Evolutionary conservation across 1,139 yeast species (phyloP).

Genomic region (Entelexis sorbosivorans): DNA sequence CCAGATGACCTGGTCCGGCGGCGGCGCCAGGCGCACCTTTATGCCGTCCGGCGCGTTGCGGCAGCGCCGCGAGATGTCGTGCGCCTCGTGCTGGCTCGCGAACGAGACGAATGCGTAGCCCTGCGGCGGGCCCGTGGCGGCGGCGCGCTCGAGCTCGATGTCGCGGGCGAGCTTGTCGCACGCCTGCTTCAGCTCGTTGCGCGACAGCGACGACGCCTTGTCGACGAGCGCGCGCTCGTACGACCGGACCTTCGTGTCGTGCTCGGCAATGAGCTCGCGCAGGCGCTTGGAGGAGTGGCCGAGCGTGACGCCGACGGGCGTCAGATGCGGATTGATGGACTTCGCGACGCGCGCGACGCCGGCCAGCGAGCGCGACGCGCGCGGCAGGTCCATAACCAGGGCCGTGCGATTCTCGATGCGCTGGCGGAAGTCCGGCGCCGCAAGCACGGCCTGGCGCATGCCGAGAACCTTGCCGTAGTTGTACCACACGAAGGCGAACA

Average conservation of each 20-base stretch:
- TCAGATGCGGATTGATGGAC: slow-evolving; percentile 3
- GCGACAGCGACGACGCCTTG: background rate
- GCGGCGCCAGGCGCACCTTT: slow-evolving; percentile 28
- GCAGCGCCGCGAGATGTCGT: slow-evolving; percentile 24
- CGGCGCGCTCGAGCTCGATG: slow-evolving; percentile 26
- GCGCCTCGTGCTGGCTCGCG: slow-evolving; percentile 27
- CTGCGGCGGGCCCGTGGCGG: slow-evolving; percentile 15
- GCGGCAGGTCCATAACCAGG: slow-evolving; percentile 31
- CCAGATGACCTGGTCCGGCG: slow-evolving; percentile 35
- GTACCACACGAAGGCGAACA: slow-evolving; percentile 28
- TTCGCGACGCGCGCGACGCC: slow-evolving; percentile 25
- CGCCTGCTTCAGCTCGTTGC: background rate
- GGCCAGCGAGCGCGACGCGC: slow-evolving; percentile 24
- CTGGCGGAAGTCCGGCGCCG: slow-evolving; percentile 27
- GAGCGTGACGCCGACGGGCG: slow-evolving; percentile 24
- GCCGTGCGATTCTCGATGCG: slow-evolving; percentile 30
- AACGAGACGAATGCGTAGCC: slow-evolving; percentile 34
- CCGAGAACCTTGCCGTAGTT: slow-evolving; percentile 27
- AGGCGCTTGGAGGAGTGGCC: slow-evolving; percentile 29
- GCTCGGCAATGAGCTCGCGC: slow-evolving; percentile 26
- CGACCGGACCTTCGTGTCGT: slow-evolving; percentile 25
- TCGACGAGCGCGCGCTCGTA: slow-evolving; percentile 24
- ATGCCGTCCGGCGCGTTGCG: slow-evolving; percentile 6
- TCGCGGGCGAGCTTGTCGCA: slow-evolving; percentile 26
- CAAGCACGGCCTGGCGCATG: slow-evolving; percentile 27